Conservation (phyloP, 371 early-diverging fungal species). For the Rhizopus arrhizus region DNA sequence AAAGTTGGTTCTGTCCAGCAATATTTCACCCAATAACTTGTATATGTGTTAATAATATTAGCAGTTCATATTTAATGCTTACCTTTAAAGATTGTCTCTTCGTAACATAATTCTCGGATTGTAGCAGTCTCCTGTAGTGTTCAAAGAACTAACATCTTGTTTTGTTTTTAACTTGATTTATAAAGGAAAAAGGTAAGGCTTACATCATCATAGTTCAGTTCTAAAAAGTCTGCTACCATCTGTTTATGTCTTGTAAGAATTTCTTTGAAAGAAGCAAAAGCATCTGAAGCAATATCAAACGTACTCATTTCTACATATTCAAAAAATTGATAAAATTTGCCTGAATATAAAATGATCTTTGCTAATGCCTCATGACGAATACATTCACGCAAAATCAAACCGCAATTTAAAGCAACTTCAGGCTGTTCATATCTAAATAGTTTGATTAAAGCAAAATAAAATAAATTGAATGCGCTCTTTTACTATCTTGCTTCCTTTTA, state of each 20-base stretch:
- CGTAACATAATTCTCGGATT: constrained; percentile 94
- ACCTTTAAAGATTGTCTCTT: constrained; percentile 97
- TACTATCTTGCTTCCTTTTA: background rate
- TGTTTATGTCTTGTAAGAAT: constrained; percentile 92
- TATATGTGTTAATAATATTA: background rate
- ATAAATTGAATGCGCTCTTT: too few species aligned
- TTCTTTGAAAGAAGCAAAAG: constrained; percentile 97
- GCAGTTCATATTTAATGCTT: constrained; percentile 12
- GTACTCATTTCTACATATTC: constrained; percentile 93
- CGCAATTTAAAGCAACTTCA: constrained; percentile 95
- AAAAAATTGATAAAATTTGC: constrained; percentile 90
- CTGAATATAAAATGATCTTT: constrained; percentile 80
- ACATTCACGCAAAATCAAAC: constrained; percentile 95
- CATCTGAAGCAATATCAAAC: constrained; percentile 97
- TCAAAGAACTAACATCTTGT: constrained; percentile 75
- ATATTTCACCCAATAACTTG: constrained; percentile 93
- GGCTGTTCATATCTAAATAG: constrained; percentile 82
- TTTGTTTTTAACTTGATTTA: background rate
- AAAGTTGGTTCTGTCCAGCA: constrained; percentile 94
- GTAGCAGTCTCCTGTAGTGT: constrained; percentile 81
- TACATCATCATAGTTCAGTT: constrained; percentile 86
- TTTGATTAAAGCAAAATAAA: background rate
- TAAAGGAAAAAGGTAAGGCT: background rate
- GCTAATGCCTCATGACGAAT: constrained; percentile 92
- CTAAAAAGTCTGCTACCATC: constrained; percentile 90